Evolutionary conservation across 31 red algal genomes (phyloP).

Genomic region (Porphyra umbilicalis): DNA sequence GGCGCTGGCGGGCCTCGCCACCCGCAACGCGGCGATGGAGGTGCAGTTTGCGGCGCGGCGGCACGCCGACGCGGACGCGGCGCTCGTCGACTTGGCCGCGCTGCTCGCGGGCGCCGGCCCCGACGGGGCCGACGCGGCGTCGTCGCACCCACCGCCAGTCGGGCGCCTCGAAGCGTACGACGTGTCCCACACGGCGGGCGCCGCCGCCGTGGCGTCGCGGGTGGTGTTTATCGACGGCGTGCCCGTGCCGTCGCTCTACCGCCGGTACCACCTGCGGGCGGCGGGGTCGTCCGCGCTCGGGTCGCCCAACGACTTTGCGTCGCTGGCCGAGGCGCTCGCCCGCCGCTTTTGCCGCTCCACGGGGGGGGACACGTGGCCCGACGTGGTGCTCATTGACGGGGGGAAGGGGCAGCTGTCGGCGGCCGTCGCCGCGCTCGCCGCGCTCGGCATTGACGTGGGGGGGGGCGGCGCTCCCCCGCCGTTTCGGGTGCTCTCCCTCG

Average conservation of each 20-base stretch:
- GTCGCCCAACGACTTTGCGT: constrained; percentile 37
- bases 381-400: constrained; percentile 63
- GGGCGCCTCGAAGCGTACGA: constrained; percentile 59
- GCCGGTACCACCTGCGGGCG: constrained; percentile 18
- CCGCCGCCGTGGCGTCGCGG: constrained; percentile 25
- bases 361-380: constrained; percentile 15
- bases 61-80: background rate
- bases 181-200: constrained; percentile 37
- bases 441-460: constrained; percentile 5
- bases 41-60: background rate
- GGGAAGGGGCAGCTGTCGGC: constrained; percentile 32
- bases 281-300: constrained; percentile 3
- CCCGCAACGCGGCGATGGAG: background rate
- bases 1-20: background rate
- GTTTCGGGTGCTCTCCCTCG: constrained; percentile 28
- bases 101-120: background rate
- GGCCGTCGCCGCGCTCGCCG: constrained; percentile 22
- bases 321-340: constrained; percentile 20
- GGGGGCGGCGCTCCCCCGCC: background rate
- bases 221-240: constrained; percentile 41
- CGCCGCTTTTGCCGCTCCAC: constrained; percentile 16
- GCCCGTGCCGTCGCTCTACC: constrained; percentile 18
- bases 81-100: background rate
- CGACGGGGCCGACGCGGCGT: background rate
- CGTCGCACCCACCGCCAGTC: background rate